Evolutionary conservation across 257 asterid species (phyloP).

Genomic region (Solanum ossicruentum): DNA sequence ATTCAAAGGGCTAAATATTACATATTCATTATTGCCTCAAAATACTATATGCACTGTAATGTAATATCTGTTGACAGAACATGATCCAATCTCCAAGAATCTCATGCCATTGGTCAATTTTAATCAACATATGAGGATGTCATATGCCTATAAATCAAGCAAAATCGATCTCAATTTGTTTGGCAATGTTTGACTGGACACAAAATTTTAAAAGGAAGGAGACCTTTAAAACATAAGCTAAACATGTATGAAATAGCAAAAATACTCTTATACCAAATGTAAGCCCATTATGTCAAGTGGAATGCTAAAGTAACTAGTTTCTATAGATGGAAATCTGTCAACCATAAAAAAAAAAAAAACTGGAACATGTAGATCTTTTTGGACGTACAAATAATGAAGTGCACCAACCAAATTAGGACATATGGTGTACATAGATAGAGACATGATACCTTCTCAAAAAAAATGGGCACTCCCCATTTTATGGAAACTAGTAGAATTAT

Average conservation of each 20-base stretch:
- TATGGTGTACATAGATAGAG: background rate
- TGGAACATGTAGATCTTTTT: background rate
- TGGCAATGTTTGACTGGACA: background rate
- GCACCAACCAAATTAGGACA: background rate
- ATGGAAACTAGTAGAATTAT: conserved; percentile 24
- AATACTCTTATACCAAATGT: background rate
- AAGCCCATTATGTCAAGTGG: background rate
- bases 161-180: background rate
- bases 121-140: background rate
- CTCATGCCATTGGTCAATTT: background rate
- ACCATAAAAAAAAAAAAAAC: background rate
- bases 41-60: background rate
- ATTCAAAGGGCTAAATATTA: background rate
- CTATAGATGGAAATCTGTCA: background rate
- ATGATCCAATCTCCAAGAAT: background rate
- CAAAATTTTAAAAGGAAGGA: background rate
- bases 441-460: conserved; percentile 49
- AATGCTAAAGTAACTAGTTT: background rate
- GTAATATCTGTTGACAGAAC: background rate
- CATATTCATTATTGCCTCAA: background rate
- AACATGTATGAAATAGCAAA: background rate
- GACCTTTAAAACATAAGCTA: background rate
- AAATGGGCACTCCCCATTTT: conserved; percentile 70
- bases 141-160: background rate
- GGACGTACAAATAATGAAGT: background rate